Percentiles rank a stretch among this genome's conserved stretches.
phyloP scores from a whole-genome alignment of 352 stramenopile genomes.

The Phytopythium vexans region DNA sequence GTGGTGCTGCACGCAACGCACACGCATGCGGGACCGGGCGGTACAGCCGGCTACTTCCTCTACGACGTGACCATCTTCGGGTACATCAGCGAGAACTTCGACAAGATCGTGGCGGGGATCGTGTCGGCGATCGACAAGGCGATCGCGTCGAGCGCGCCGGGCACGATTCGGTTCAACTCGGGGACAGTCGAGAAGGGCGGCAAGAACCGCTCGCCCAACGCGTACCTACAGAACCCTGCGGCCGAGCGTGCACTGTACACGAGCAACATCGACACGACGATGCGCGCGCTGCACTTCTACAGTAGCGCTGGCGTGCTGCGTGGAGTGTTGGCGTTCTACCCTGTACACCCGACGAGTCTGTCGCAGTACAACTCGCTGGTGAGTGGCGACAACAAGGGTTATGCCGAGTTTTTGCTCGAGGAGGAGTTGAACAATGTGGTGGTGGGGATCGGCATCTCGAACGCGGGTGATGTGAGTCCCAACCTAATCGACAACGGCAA shows the following conservation, averaged over 20 bases:
- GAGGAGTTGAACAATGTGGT: slow-evolving; percentile 24
- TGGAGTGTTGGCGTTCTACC: slow-evolving; percentile 66
- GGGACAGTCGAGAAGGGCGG: slow-evolving; percentile 29
- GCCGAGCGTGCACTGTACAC: slow-evolving; percentile 52
- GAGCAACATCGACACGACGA: slow-evolving; percentile 61
- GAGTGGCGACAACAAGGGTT: slow-evolving; percentile 81
- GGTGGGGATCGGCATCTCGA: slow-evolving; percentile 39
- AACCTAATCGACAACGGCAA: slow-evolving; percentile 46
- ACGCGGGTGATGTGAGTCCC: slow-evolving; percentile 42
- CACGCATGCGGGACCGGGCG: slow-evolving; percentile 67
- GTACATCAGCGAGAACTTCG: slow-evolving; percentile 47
- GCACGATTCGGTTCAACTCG: slow-evolving; percentile 35
- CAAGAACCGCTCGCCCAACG: slow-evolving; percentile 69
- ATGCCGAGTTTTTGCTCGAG: slow-evolving; percentile 44
- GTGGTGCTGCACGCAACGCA: slow-evolving; percentile 69
- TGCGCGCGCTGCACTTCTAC: slow-evolving; percentile 60
- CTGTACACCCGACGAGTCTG: slow-evolving; percentile 79
- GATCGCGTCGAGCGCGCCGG: slow-evolving; percentile 17
- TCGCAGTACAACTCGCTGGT: slow-evolving; percentile 71
- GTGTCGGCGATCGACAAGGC: slow-evolving; percentile 23
- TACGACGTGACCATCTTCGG: slow-evolving; percentile 46
- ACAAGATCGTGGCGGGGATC: slow-evolving; percentile 57
- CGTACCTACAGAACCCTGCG: slow-evolving; percentile 69
- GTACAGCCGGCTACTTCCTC: slow-evolving; percentile 66
- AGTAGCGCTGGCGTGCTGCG: slow-evolving; percentile 27